Conservation (phyloP, 768 basidiomycete genomes). For the Rhizopogon rudus region DNA sequence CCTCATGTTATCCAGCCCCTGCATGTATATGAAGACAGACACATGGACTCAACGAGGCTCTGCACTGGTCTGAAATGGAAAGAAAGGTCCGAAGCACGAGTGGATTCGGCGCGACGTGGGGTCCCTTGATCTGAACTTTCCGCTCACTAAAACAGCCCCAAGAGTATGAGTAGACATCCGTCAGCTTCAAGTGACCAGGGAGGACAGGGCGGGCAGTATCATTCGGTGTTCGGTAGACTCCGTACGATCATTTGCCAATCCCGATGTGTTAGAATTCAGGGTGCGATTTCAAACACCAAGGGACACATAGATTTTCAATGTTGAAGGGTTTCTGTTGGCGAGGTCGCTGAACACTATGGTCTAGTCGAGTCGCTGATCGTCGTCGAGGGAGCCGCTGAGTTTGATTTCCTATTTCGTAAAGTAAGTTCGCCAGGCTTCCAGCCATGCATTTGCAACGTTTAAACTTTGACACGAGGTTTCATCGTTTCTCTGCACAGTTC, state of each 20-base stretch:
- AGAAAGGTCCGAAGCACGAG: background rate
- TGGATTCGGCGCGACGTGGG: background rate
- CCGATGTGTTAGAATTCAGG: too few species aligned
- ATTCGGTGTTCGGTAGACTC: too few species aligned
- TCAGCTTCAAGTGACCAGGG: too few species aligned
- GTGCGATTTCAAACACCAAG: too few species aligned
- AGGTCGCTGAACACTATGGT: too few species aligned
- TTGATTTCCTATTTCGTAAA: background rate
- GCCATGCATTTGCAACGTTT: background rate
- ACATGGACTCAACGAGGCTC: conserved; percentile 20
- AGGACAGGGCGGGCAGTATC: too few species aligned
- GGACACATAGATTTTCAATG: too few species aligned
- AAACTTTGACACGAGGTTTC: background rate
- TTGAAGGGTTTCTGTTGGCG: too few species aligned
- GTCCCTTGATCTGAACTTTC: background rate
- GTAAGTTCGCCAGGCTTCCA: background rate
- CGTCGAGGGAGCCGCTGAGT: background rate
- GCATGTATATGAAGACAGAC: conserved; percentile 10
- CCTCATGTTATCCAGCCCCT: conserved; percentile 29
- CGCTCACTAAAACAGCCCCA: background rate
- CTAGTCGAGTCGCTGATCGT: too few species aligned
- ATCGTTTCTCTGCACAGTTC: background rate
- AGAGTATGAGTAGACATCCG: too few species aligned
- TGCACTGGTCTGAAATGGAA: background rate
- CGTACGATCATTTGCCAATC: too few species aligned